Conservation (phyloP, 495 filamentous ascomycete genomes). For the Sordaria brevicollis region DNA sequence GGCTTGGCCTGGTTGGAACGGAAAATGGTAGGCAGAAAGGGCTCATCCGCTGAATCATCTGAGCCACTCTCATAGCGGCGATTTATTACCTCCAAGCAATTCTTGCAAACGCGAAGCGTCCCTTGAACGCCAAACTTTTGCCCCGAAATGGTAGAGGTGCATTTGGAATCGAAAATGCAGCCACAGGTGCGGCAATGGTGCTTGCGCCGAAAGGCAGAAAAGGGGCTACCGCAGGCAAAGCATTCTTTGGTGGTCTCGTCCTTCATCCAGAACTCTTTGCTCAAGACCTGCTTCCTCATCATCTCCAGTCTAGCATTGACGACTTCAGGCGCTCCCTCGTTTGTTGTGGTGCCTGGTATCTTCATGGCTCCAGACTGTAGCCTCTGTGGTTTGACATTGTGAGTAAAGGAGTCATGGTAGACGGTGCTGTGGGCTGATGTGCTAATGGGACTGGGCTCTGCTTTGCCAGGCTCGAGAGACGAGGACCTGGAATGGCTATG, state of each 20-base stretch:
- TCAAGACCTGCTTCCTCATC: slow-evolving; percentile 73
- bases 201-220: slow-evolving; percentile 89
- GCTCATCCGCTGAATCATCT: slow-evolving; percentile 71
- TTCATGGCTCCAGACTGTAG: slow-evolving; percentile 33
- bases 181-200: slow-evolving; percentile 93
- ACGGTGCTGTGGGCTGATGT: slow-evolving; percentile 46
- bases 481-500: slow-evolving; percentile 49
- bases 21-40: slow-evolving; percentile 42
- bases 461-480: slow-evolving; percentile 46
- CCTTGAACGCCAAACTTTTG: slow-evolving; percentile 79
- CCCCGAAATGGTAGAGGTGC: slow-evolving; percentile 80
- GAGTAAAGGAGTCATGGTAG: slow-evolving; percentile 39
- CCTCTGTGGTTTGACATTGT: slow-evolving; percentile 31
- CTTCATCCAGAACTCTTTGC: slow-evolving; percentile 97
- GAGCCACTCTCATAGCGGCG: slow-evolving; percentile 77
- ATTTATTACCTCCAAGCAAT: slow-evolving; percentile 88
- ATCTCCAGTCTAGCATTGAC: slow-evolving; percentile 54
- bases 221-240: slow-evolving; percentile 80
- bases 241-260: slow-evolving; percentile 98
- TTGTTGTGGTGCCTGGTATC: slow-evolving; percentile 44
- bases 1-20: slow-evolving; percentile 37
- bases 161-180: slow-evolving; percentile 96
- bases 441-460: slow-evolving; percentile 40
- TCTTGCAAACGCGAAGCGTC: slow-evolving; percentile 82
- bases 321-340: slow-evolving; percentile 46